phyloP scores from a whole-genome alignment of 495 filamentous ascomycete genomes.

The Penicillium mononematosum region DNA sequence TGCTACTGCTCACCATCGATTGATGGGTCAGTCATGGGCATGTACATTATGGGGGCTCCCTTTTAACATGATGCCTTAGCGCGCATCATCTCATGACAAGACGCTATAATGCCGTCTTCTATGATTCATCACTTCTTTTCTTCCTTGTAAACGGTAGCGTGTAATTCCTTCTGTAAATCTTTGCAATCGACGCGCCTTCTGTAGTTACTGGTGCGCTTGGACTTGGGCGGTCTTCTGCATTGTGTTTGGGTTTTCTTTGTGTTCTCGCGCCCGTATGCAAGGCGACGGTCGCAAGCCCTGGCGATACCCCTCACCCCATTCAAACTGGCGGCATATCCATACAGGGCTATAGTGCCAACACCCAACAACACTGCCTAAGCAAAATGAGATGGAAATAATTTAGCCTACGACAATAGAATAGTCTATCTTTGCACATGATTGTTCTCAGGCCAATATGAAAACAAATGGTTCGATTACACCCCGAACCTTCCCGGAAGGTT shows the following conservation, averaged over 20 bases:
- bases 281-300: background rate
- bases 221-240: background rate
- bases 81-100: constrained; percentile 44
- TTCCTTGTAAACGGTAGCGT: background rate
- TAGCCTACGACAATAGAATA: background rate
- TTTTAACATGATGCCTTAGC: constrained; percentile 35
- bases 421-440: background rate
- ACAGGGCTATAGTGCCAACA: too few species aligned
- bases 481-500: background rate
- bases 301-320: background rate
- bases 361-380: too few species aligned
- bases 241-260: background rate
- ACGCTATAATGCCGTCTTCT: constrained; percentile 38
- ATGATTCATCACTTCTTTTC: constrained; percentile 17
- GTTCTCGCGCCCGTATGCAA: too few species aligned
- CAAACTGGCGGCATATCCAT: too few species aligned
- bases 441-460: background rate
- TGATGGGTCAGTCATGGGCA: constrained; percentile 45
- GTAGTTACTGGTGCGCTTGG: background rate
- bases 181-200: background rate
- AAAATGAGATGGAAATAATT: too few species aligned
- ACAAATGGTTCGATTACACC: background rate
- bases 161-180: background rate
- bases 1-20: constrained; percentile 35
- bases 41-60: constrained; percentile 44